Evolutionary conservation across 164 flowering plant species (phyloP).

Genomic region (Aristolochia contorta): DNA sequence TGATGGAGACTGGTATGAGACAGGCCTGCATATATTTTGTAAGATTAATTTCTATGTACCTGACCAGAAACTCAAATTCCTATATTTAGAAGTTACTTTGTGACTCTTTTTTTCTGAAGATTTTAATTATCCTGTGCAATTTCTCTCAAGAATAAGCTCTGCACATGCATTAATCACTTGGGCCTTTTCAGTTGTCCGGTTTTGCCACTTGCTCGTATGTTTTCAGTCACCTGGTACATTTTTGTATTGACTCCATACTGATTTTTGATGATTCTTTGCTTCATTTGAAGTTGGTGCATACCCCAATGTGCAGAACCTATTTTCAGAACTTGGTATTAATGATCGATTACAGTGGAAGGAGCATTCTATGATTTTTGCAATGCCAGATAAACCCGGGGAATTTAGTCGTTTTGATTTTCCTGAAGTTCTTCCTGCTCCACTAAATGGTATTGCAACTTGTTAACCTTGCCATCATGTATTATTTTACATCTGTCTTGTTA

Average conservation of each 20-base stretch:
- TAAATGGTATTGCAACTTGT: constrained; percentile 50
- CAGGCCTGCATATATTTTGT: constrained; percentile 97
- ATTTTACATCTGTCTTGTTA: too few relatives aligned
- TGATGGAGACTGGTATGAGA: constrained; percentile 98
- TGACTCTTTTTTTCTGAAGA: background rate
- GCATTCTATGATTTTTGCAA: constrained; percentile 98
- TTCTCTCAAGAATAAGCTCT: too few relatives aligned
- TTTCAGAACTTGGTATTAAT: constrained; percentile 90
- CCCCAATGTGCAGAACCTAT: constrained; percentile 89
- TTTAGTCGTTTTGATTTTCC: constrained; percentile 97
- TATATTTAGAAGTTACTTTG: background rate
- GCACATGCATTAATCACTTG: too few relatives aligned
- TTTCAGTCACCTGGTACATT: too few relatives aligned
- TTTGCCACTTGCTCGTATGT: too few relatives aligned
- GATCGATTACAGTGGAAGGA: constrained; percentile 99
- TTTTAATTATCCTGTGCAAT: background rate
- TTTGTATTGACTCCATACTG: too few relatives aligned
- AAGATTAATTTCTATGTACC: constrained; percentile 21
- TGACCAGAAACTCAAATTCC: too few relatives aligned
- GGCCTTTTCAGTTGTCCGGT: too few relatives aligned
- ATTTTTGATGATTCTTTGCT: background rate
- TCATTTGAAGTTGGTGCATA: constrained; percentile 84
- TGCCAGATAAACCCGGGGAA: constrained; percentile 95
- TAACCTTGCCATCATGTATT: background rate
- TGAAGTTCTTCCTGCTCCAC: constrained; percentile 79